Conservation (phyloP, 768 basidiomycete species). For the Hydnomerulius pinastri region DNA sequence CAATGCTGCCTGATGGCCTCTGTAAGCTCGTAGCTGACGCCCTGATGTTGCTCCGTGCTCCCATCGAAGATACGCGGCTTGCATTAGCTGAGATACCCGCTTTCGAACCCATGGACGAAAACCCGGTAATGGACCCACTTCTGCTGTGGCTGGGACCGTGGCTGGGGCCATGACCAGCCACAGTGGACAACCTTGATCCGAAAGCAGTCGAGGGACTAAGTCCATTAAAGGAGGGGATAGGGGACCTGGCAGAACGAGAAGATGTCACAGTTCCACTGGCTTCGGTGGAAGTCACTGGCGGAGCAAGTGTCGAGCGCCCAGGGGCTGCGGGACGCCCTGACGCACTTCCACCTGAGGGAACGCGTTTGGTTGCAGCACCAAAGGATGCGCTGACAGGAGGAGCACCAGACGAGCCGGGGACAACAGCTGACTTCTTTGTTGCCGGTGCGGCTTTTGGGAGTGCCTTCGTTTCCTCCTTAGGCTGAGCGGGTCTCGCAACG, state of each 20-base stretch:
- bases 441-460: constrained; percentile 5
- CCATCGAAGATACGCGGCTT: constrained; percentile 29
- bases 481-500: constrained; percentile 25
- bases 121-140: constrained; percentile 21
- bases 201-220: constrained; percentile 13
- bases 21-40: constrained; percentile 7
- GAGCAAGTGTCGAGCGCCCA: constrained; percentile 16
- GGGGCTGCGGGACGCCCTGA: constrained; percentile 4
- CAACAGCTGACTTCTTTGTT: constrained; percentile 22
- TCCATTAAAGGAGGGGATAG: constrained; percentile 17
- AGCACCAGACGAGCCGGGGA: constrained; percentile 23
- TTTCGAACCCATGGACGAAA: constrained; percentile 43
- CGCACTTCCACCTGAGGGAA: constrained; percentile 17
- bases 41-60: constrained; percentile 21
- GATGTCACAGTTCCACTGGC: constrained; percentile 8
- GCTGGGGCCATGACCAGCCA: constrained; percentile 18
- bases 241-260: constrained; percentile 21
- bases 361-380: constrained; percentile 15
- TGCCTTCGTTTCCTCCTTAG: constrained; percentile 15
- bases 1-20: constrained; percentile 12
- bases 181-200: constrained; percentile 13
- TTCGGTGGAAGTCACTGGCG: constrained; percentile 9
- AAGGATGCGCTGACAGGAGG: constrained; percentile 12
- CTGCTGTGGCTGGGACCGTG: constrained; percentile 16
- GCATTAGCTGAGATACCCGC: constrained; percentile 26